phyloP scores from a whole-genome alignment of 805 yeast genomes.

The Cyberlindnera xishuangbannaensis region DNA sequence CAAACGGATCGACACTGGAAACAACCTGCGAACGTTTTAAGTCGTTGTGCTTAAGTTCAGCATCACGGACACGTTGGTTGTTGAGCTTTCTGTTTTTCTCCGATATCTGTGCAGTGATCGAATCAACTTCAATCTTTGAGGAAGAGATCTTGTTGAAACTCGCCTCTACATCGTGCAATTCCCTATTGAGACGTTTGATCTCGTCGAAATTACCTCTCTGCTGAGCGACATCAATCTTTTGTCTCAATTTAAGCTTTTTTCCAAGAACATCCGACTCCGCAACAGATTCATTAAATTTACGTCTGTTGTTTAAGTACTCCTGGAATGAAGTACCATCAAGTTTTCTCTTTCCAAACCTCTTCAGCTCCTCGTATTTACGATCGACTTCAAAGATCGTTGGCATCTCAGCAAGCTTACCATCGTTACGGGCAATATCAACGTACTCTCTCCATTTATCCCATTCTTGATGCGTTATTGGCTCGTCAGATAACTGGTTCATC shows the following conservation, averaged over 20 bases:
- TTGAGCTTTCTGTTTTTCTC: conserved; percentile 76
- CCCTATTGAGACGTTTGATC: conserved; percentile 30
- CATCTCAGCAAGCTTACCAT: conserved; percentile 30
- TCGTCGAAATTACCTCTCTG: conserved; percentile 38
- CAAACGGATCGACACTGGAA: conserved; percentile 72
- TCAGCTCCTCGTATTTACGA: conserved; percentile 57
- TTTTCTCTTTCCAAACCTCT: conserved; percentile 55
- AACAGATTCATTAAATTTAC: conserved; percentile 48
- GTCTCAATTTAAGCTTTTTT: conserved; percentile 64
- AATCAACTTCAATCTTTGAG: conserved; percentile 30
- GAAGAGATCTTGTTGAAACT: conserved; percentile 30
- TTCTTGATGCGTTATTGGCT: conserved; percentile 64
- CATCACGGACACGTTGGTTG: conserved; percentile 68
- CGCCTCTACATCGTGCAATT: conserved; percentile 33
- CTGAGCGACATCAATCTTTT: conserved; percentile 68
- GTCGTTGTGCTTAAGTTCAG: conserved; percentile 63
- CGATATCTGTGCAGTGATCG: conserved; percentile 26
- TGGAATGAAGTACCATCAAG: conserved; percentile 72
- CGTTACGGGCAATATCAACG: conserved; percentile 46
- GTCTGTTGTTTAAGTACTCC: conserved; percentile 69
- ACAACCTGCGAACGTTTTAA: conserved; percentile 39
- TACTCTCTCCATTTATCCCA: conserved; percentile 62
- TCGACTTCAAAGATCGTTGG: conserved; percentile 64
- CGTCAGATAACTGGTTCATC: conserved; percentile 76
- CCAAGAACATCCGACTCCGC: conserved; percentile 73